Conservation (phyloP, 306 rosid species). For the Acacia acuminata region DNA sequence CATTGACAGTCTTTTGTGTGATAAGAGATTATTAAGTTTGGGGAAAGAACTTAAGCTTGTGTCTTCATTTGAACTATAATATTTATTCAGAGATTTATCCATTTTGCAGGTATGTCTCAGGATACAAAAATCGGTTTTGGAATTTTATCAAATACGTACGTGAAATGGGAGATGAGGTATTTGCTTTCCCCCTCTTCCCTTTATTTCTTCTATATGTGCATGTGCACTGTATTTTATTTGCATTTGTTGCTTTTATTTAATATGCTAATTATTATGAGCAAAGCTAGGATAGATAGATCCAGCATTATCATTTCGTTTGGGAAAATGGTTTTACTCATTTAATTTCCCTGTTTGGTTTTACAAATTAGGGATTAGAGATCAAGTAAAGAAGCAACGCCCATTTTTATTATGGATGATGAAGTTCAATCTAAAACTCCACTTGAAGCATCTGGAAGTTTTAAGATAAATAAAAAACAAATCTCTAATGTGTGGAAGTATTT, state of each 20-base stretch:
- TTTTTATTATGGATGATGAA: no score
- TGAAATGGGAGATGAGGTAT: conserved; percentile 67
- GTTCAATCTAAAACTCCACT: no score
- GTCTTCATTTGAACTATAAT: conserved; percentile 3
- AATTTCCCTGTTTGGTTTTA: no score
- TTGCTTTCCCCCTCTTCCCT: not conserved
- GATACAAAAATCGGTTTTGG: conserved; percentile 58
- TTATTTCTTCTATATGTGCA: conserved; percentile 7
- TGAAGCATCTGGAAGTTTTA: no score
- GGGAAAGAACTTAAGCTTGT: not conserved
- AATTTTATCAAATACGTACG: conserved; percentile 53
- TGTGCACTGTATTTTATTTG: not conserved
- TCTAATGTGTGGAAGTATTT: no score
- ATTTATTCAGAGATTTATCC: not conserved
- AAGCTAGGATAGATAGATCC: not conserved
- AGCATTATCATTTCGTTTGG: not conserved
- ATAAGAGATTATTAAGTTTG: not conserved
- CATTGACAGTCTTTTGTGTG: not conserved
- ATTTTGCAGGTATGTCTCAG: conserved; percentile 55
- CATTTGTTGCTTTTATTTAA: not conserved
- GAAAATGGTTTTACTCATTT: no score
- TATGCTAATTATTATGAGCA: not conserved
- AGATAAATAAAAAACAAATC: no score
- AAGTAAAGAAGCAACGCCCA: no score
- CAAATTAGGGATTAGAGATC: no score